These are phyloP conservation scores for Rhodomyrtus tomentosa DNA, from an alignment of 345 rosid genomes.

Conservation along the genomic window DNA sequence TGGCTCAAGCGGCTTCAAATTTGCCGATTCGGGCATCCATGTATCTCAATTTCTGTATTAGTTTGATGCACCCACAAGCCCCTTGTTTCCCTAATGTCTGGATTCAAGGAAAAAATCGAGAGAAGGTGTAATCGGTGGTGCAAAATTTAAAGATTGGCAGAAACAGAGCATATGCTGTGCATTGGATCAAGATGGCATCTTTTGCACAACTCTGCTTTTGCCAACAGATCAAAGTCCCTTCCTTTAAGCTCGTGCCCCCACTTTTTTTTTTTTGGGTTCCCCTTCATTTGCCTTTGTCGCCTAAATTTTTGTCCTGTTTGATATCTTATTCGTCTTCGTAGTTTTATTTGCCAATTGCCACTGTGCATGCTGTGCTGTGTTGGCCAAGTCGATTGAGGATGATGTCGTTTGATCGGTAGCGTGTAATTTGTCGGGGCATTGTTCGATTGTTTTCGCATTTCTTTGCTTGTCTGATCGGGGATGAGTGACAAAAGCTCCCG, in stretches of 20 bases:
- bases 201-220: neutral
- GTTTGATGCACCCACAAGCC: neutral
- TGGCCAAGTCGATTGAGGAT: too few relatives aligned
- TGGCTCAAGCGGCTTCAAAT: neutral
- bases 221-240: neutral
- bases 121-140: neutral
- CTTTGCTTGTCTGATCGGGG: neutral
- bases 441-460: neutral
- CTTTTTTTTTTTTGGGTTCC: neutral
- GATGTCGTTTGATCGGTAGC: neutral
- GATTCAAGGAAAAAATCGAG: neutral
- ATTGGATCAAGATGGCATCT: neutral
- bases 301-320: neutral
- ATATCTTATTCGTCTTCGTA: neutral
- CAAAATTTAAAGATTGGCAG: neutral
- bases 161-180: neutral
- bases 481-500: neutral
- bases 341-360: neutral
- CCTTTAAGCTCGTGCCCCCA: neutral
- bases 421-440: neutral
- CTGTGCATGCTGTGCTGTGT: neutral
- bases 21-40: neutral
- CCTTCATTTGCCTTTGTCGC: neutral
- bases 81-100: neutral
- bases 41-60: neutral